Conservation (phyloP, 2,329 filamentous ascomycete species). For the Emergomyces orientalis region DNA sequence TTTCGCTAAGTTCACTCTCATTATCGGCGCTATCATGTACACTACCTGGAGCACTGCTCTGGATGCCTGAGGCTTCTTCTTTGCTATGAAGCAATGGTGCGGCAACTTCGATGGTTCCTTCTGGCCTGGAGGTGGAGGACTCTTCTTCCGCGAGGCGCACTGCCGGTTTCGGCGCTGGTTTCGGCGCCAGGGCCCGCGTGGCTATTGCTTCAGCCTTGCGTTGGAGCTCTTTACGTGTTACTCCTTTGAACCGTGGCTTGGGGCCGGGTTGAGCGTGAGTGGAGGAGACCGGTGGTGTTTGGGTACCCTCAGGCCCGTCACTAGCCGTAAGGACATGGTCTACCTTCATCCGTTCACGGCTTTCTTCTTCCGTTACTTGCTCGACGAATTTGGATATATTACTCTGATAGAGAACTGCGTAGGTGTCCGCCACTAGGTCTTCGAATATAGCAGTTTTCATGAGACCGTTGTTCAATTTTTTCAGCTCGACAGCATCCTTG, state of each 20-base stretch:
- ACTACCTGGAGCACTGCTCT: conserved; percentile 50
- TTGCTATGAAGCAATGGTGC: conserved; percentile 26
- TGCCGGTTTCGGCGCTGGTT: conserved; percentile 10
- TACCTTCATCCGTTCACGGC: conserved; percentile 40
- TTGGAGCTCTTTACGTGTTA: conserved; percentile 51
- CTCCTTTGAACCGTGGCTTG: conserved; percentile 44
- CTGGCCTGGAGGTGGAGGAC: background rate
- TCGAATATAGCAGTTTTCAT: conserved; percentile 83
- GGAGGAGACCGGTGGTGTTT: conserved; percentile 10
- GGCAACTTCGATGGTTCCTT: conserved; percentile 1
- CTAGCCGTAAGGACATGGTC: conserved; percentile 38
- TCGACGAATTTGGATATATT: conserved; percentile 33
- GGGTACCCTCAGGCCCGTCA: conserved; percentile 19
- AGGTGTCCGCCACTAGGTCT: conserved; percentile 86
- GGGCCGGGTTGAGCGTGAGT: conserved; percentile 18
- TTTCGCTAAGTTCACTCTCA: conserved; percentile 60
- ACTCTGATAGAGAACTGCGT: conserved; percentile 49
- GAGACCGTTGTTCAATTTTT: conserved; percentile 72
- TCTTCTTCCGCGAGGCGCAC: conserved; percentile 11
- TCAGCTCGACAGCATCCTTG: conserved; percentile 58
- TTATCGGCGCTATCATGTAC: conserved; percentile 58
- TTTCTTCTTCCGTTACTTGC: conserved; percentile 37
- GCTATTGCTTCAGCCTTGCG: conserved; percentile 50
- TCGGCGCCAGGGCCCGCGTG: conserved; percentile 23
- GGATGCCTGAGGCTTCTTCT: conserved; percentile 33